Conservation (phyloP, 306 rosid species). For the Cucurbita ficifolia region DNA sequence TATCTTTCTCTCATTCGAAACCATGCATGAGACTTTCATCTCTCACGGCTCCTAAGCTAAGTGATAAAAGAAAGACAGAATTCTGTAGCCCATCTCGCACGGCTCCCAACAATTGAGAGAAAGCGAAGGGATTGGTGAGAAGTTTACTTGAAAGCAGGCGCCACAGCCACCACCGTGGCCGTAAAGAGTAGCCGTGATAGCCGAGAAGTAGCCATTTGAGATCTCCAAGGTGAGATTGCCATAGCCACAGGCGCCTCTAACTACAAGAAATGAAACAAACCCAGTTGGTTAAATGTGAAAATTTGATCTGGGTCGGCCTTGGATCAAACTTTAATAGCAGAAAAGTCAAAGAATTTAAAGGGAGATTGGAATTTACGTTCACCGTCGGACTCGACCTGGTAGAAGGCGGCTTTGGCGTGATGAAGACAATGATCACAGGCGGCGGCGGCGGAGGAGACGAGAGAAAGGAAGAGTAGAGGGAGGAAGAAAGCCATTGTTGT, state of each 20-base stretch:
- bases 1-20: no score
- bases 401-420: conserved; percentile 23
- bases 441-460: conserved; percentile 34
- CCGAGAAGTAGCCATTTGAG: conserved; percentile 46
- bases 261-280: neutral
- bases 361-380: no score
- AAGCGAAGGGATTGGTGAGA: neutral
- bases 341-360: no score
- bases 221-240: conserved; percentile 46
- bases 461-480: conserved; percentile 11
- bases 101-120: no score
- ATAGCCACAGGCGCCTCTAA: conserved; percentile 90
- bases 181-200: conserved; percentile 48
- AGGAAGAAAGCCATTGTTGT: conserved; percentile 27
- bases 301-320: no score
- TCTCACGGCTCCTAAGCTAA: no score
- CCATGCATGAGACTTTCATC: no score
- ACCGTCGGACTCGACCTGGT: no score
- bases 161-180: conserved; percentile 80
- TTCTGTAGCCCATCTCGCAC: no score
- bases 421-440: conserved; percentile 45
- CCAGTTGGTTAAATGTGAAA: no score
- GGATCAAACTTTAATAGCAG: no score
- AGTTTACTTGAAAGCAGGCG: conserved; percentile 63
- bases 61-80: no score